Conservation (phyloP, 305 asterid species). For the Fraxinus greggii region DNA sequence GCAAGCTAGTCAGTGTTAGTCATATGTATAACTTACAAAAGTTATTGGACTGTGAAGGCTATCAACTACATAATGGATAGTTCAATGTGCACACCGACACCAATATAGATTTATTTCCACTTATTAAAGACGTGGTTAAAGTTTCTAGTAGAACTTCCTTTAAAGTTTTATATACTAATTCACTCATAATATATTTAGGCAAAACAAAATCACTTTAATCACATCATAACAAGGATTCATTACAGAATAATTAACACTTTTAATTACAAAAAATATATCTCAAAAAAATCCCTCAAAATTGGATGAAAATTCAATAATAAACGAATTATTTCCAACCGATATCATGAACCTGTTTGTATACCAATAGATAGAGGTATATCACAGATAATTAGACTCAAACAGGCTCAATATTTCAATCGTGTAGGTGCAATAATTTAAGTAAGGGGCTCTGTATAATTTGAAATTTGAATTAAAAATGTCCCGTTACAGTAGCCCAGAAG, state of each 20-base stretch:
- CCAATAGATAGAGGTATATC: background rate
- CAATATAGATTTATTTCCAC: background rate
- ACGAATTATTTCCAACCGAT: background rate
- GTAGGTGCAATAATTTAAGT: background rate
- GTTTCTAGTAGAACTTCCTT: background rate
- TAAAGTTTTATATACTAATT: background rate
- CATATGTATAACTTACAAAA: background rate
- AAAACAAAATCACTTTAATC: background rate
- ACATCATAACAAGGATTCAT: background rate
- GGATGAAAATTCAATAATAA: background rate
- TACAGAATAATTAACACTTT: background rate
- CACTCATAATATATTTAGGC: background rate
- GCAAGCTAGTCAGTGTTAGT: background rate
- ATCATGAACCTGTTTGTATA: background rate
- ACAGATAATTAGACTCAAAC: too few species aligned
- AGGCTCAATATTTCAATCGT: background rate
- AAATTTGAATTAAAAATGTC: background rate
- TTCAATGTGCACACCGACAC: background rate
- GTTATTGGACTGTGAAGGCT: too few species aligned
- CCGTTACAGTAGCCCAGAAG: constrained; percentile 12
- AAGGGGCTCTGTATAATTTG: background rate
- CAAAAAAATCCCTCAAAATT: background rate
- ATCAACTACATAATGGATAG: background rate
- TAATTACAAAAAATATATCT: background rate
- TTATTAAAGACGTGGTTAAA: background rate